Conservation (phyloP, 164 flowering plant species). For the Liriodendron chinense region DNA sequence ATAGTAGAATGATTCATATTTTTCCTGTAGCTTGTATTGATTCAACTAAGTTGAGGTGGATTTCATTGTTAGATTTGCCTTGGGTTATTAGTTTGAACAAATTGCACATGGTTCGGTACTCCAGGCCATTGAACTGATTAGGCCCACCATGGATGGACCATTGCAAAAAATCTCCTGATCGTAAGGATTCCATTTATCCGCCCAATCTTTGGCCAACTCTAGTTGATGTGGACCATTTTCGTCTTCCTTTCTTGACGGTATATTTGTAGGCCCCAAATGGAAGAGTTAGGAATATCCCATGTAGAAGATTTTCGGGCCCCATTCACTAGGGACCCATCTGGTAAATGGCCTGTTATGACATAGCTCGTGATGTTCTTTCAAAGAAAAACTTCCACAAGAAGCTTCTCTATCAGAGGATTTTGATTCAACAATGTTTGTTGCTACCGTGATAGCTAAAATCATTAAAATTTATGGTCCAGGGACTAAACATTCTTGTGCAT, state of each 20-base stretch:
- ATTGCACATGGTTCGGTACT: too few species aligned
- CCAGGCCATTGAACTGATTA: neutral
- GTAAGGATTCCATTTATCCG: neutral
- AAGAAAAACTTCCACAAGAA: neutral
- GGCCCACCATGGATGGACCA: neutral
- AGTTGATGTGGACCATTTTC: neutral
- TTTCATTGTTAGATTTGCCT: neutral
- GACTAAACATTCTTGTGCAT: conserved; percentile 80
- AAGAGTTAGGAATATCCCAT: neutral
- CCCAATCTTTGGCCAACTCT: neutral
- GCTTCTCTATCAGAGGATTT: neutral
- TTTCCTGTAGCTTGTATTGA: too few species aligned
- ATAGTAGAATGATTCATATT: too few species aligned
- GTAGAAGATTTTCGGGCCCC: neutral
- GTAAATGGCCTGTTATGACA: too few species aligned
- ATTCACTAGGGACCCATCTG: neutral
- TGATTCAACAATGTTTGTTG: neutral
- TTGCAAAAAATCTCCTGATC: neutral
- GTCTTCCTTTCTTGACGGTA: neutral
- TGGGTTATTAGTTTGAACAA: neutral
- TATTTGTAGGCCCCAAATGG: neutral
- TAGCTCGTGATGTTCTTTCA: neutral
- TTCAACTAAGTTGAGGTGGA: too few species aligned
- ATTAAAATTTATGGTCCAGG: conserved; percentile 37
- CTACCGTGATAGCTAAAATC: neutral